Evolutionary conservation across 225 moss, liverwort and hornwort genomes (phyloP).

Genomic region (Sphagnum contortum): DNA sequence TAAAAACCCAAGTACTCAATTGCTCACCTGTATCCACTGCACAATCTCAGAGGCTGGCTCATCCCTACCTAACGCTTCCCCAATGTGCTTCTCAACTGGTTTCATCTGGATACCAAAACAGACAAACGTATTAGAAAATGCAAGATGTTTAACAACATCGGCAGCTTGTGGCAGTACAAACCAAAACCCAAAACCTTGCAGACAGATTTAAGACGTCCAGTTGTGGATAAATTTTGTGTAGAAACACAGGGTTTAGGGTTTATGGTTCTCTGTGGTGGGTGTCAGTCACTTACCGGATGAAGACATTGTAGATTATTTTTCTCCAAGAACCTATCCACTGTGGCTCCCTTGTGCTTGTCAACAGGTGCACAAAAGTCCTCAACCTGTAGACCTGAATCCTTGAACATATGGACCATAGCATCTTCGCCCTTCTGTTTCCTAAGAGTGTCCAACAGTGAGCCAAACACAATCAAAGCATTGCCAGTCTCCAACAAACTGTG

Average conservation of each 20-base stretch:
- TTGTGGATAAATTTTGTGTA: too few species aligned
- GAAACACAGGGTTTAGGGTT: too few species aligned
- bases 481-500: constrained; percentile 53
- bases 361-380: constrained; percentile 53
- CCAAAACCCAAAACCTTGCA: too few species aligned
- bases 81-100: constrained; percentile 71
- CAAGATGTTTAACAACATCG: too few species aligned
- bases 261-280: too few species aligned
- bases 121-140: too few species aligned
- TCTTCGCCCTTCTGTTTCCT: constrained; percentile 75
- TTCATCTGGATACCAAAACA: constrained; percentile 48
- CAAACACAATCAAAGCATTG: constrained; percentile 50
- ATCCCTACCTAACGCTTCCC: constrained; percentile 72
- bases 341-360: constrained; percentile 40
- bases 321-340: constrained; percentile 60
- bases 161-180: too few species aligned
- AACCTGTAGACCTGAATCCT: constrained; percentile 56
- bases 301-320: constrained; percentile 57
- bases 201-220: too few species aligned
- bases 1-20: too few species aligned
- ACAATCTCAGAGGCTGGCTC: constrained; percentile 57
- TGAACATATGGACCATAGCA: constrained; percentile 62
- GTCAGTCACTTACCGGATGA: constrained; percentile 57
- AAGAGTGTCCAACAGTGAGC: constrained; percentile 55
- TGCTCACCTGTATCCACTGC: constrained; percentile 79